Percentiles rank a stretch among this genome's conserved stretches.
These are phyloP conservation scores for Curvularia sp. DNA, from an alignment of 2,329 filamentous ascomycete genomes.

Conservation along the genomic window DNA sequence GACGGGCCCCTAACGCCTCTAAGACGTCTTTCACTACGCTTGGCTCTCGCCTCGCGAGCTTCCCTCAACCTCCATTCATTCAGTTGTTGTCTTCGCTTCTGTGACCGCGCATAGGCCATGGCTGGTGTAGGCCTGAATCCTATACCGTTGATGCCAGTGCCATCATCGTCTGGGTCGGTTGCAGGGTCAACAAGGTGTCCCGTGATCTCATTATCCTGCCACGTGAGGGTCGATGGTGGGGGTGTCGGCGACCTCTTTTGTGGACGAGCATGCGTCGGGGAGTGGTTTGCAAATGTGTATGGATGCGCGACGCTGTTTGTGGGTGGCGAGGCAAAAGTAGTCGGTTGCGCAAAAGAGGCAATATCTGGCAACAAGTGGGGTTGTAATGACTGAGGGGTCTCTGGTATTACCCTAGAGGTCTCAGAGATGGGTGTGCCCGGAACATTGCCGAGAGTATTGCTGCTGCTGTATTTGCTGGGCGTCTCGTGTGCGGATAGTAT, in stretches of 20 bases:
- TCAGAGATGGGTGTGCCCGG: constrained; percentile 9
- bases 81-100: constrained; percentile 65
- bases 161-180: constrained; percentile 65
- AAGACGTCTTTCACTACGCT: constrained; percentile 60
- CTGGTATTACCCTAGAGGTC: constrained; percentile 34
- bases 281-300: constrained; percentile 5
- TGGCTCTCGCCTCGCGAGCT: constrained; percentile 64
- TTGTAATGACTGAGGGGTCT: constrained; percentile 43
- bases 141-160: constrained; percentile 68
- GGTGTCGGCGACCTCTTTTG: constrained; percentile 42
- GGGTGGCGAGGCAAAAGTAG: constrained; percentile 33
- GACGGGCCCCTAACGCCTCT: constrained; percentile 39
- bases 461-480: background rate
- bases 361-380: constrained; percentile 45
- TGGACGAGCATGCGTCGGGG: constrained; percentile 28
- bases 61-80: constrained; percentile 66
- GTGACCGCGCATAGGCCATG: constrained; percentile 62
- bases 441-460: constrained; percentile 13
- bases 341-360: constrained; percentile 41
- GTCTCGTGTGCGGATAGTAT: constrained; percentile 18
- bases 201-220: constrained; percentile 69
- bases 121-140: constrained; percentile 68
- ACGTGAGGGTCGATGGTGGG: constrained; percentile 53
- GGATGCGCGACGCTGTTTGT: constrained; percentile 14
- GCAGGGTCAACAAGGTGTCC: constrained; percentile 60